Conservation (phyloP, 768 basidiomycete species). For the Naganishia vishniacii region DNA sequence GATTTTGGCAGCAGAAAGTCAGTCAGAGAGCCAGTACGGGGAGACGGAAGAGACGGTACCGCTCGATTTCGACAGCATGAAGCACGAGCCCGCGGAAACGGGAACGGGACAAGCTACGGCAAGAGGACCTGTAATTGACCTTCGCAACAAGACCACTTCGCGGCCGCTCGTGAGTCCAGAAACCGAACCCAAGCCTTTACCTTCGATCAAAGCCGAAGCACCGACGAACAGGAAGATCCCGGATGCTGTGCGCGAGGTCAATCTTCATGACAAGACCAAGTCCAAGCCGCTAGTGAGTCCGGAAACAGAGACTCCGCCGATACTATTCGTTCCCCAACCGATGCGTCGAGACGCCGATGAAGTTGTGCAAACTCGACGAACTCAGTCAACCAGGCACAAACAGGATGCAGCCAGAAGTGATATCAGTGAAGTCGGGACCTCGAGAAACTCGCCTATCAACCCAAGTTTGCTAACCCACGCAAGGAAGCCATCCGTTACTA, state of each 20-base stretch:
- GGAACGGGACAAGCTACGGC: neutral
- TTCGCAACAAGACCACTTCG: neutral
- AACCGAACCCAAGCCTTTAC: too few relatives aligned
- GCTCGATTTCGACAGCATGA: neutral
- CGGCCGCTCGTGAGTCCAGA: constrained; percentile 11
- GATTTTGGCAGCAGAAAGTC: neutral
- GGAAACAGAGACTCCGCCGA: too few relatives aligned
- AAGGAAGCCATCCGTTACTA: too few relatives aligned
- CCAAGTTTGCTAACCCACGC: too few relatives aligned
- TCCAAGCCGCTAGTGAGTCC: too few relatives aligned
- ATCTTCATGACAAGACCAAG: too few relatives aligned
- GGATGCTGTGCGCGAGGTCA: too few relatives aligned
- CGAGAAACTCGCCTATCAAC: too few relatives aligned
- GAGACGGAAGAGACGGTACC: constrained; percentile 16
- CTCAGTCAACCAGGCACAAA: neutral
- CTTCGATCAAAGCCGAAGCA: too few relatives aligned
- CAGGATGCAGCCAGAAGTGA: neutral
- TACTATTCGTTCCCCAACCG: too few relatives aligned
- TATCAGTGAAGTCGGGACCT: neutral
- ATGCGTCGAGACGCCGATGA: too few relatives aligned
- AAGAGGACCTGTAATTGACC: neutral
- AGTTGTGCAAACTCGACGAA: neutral
- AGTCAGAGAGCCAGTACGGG: neutral
- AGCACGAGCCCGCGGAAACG: neutral
- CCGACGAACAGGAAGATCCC: too few relatives aligned